Percentiles rank a stretch among this genome's conserved stretches.
Conservation (phyloP, 1,284 basidiomycete species). For the Coniferiporia weirii region DNA sequence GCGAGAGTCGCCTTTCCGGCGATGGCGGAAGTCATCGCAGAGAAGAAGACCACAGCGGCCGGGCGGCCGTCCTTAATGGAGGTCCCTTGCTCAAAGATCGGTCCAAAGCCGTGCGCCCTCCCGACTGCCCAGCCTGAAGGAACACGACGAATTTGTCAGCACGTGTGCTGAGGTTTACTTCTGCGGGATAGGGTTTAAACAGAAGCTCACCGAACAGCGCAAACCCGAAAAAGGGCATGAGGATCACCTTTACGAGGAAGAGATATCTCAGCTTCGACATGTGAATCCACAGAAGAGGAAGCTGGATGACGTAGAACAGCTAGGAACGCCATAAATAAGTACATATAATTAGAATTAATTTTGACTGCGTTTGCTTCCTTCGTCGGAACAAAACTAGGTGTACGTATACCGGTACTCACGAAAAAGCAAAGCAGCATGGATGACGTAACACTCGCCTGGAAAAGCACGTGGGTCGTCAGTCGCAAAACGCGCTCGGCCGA, state of each 20-base stretch:
- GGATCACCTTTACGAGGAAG: slow-evolving; percentile 61
- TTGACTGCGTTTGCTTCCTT: neutral
- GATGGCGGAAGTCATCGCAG: slow-evolving; percentile 25
- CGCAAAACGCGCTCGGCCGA: slow-evolving; percentile 71
- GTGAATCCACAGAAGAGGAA: slow-evolving; percentile 21
- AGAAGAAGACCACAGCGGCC: slow-evolving; percentile 22
- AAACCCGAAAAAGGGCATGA: slow-evolving; percentile 64
- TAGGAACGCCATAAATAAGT: neutral
- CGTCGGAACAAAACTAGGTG: slow-evolving; percentile 25
- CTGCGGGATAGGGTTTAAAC: slow-evolving; percentile 27
- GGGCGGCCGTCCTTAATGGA: slow-evolving; percentile 13
- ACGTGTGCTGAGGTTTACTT: too few species aligned
- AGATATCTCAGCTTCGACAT: slow-evolving; percentile 47
- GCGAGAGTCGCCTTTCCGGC: slow-evolving; percentile 46
- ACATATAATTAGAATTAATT: too few species aligned
- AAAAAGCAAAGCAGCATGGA: neutral
- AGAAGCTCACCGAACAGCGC: slow-evolving; percentile 55
- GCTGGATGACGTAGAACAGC: slow-evolving; percentile 11
- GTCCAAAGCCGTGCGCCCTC: slow-evolving; percentile 64
- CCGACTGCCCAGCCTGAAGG: slow-evolving; percentile 53
- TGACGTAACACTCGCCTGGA: slow-evolving; percentile 5
- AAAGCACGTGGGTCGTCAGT: slow-evolving; percentile 46
- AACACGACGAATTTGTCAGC: neutral
- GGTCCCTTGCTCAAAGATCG: slow-evolving; percentile 22
- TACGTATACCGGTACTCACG: too few species aligned